A percentile compares a stretch with the other conserved stretches of the same genome.
Conservation (phyloP, 2,329 filamentous ascomycete species). For the Neofusicoccum sp. region DNA sequence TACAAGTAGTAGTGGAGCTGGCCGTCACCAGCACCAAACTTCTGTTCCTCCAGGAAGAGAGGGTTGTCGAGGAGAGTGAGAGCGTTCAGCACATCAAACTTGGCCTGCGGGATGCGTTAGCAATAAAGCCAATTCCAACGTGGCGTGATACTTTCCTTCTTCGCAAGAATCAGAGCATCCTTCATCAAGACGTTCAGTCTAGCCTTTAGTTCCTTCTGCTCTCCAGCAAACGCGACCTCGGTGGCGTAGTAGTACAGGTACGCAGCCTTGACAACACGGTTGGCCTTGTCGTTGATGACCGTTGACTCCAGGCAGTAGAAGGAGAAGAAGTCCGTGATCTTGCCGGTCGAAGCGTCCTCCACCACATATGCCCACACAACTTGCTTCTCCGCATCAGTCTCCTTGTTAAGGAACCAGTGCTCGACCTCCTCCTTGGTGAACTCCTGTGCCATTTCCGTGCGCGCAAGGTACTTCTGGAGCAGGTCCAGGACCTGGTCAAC, state of each 20-base stretch:
- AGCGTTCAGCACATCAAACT: slow-evolving; percentile 96
- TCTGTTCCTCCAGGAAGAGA: slow-evolving; percentile 88
- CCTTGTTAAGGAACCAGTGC: slow-evolving; percentile 82
- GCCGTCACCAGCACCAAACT: slow-evolving; percentile 91
- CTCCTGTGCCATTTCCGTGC: slow-evolving; percentile 80
- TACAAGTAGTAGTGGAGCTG: slow-evolving; percentile 96
- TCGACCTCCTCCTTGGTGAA: slow-evolving; percentile 78
- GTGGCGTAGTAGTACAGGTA: slow-evolving; percentile 96
- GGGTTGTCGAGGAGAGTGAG: slow-evolving; percentile 91
- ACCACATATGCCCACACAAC: slow-evolving; percentile 95
- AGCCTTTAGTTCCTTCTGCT: slow-evolving; percentile 63
- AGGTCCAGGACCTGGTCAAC: slow-evolving; percentile 72
- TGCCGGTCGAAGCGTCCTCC: slow-evolving; percentile 65
- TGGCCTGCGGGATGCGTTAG: slow-evolving; percentile 44
- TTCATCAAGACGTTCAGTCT: slow-evolving; percentile 77
- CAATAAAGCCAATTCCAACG: background rate
- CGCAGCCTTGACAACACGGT: slow-evolving; percentile 79
- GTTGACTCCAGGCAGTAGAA: slow-evolving; percentile 95
- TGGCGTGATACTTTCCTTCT: slow-evolving; percentile 54
- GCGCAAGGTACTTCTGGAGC: slow-evolving; percentile 71
- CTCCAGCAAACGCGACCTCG: slow-evolving; percentile 6
- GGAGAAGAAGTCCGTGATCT: slow-evolving; percentile 94
- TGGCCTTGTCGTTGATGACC: slow-evolving; percentile 71
- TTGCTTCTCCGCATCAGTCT: slow-evolving; percentile 59
- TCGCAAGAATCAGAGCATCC: slow-evolving; percentile 85